Percentiles rank a stretch among this genome's conserved stretches.
Evolutionary conservation across 108 stramenopile genomes (phyloP).

Genomic region (Conticribra guillardii): DNA sequence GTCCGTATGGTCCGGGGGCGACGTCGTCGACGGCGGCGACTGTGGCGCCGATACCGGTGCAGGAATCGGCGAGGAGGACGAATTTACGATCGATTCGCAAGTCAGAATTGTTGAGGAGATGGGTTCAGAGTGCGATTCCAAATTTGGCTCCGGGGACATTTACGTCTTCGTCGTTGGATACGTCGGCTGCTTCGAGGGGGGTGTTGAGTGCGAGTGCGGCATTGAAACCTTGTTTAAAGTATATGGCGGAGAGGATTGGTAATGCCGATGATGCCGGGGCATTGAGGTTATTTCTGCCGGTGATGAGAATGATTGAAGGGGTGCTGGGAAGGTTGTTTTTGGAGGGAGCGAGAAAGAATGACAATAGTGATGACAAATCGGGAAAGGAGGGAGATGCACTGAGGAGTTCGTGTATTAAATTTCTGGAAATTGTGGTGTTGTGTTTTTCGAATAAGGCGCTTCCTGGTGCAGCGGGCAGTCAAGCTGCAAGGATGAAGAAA

Average conservation of each 20-base stretch:
- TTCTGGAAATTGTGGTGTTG: conserved; percentile 85
- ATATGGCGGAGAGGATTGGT: conserved; percentile 75
- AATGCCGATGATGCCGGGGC: conserved; percentile 86
- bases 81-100: conserved; percentile 63
- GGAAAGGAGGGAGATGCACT: conserved; percentile 56
- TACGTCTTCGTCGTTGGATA: conserved; percentile 64
- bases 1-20: conserved; percentile 61
- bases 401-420: conserved; percentile 84
- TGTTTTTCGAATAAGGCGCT: conserved; percentile 81
- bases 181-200: conserved; percentile 64
- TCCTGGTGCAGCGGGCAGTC: conserved; percentile 39
- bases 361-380: conserved; percentile 5
- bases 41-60: conserved; percentile 18
- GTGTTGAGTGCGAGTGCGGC: conserved; percentile 77
- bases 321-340: conserved; percentile 57
- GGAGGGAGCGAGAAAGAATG: conserved; percentile 20
- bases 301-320: conserved; percentile 87
- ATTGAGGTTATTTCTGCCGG: conserved; percentile 73
- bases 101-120: conserved; percentile 76
- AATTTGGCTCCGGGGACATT: conserved; percentile 74
- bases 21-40: conserved; percentile 11
- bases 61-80: conserved; percentile 36
- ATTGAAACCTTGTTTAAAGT: conserved; percentile 73
- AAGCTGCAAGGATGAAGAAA: conserved; percentile 52
- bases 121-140: conserved; percentile 76